Base-by-base conservation (phyloP, 176 grass and related monocot genomes). In the Areca catechu region DNA sequence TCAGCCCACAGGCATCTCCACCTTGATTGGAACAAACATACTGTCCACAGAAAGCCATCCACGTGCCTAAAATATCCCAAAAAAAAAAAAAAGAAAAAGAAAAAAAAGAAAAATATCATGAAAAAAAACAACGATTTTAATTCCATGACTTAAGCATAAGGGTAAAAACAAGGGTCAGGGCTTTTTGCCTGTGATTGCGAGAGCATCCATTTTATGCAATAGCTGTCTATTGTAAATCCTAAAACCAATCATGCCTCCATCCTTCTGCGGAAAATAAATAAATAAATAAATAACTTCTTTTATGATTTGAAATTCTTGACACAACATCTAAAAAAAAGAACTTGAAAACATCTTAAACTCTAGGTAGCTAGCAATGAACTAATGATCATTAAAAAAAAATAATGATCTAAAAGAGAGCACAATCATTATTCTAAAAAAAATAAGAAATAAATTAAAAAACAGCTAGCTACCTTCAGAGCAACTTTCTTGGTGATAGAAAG, bases 31-130 rank as follows among this genome's bases (percentile, higher is more conserved):
- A 72, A 65, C 86, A 95, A 48, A 76, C 2, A 19, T 53, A 21
- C 30, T 27, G 65, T 21, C 83, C 68, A 51, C 74, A 90, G 22
- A 84, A 60, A 43, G 3, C 67, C 54, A 67, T 77, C 76, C 76
- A 72, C 47, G 49, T 53, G 73, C 69, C 86, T 88, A 69, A 72
- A 53, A 54, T 9, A 55, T 6, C 7, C 22, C n/a, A 20, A 37
- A 24, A 54, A 5, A 9, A 19, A 2, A 37, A 67, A 55, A 16
- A 54, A 7, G 1, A 4, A 49, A 22, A 17, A 4, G 3, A 29
- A 54, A 27, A 24, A 2, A 1, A 1, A 3, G n/a, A n/a, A 22
- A 17, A 4, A 53, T 66, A 3, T 15, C 63, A 10, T 19, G 3
- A 29, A 54, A 27, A 24, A 2, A 1, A 1, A 3, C 20, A 69